phyloP scores from a whole-genome alignment of 306 rosid genomes.

The Gleditsia sinensis region DNA sequence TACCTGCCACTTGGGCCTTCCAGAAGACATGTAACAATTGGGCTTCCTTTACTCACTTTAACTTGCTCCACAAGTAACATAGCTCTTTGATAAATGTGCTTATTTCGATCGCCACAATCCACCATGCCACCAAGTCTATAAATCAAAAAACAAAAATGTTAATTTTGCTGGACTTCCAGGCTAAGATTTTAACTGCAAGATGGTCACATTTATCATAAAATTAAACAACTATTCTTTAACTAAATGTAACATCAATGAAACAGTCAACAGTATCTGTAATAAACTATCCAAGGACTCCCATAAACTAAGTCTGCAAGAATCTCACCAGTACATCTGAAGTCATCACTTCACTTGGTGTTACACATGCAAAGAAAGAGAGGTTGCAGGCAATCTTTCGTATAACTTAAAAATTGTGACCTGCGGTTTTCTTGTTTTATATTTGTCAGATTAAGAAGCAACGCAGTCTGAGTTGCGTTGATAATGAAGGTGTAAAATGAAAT shows the following conservation, averaged over 20 bases:
- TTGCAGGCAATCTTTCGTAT: constrained; percentile 4
- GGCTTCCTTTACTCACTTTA: constrained; percentile 93
- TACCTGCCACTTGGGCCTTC: constrained; percentile 99
- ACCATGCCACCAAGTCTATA: constrained; percentile 86
- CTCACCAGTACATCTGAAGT: constrained; percentile 1
- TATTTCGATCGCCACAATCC: constrained; percentile 85
- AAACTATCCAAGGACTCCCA: constrained; percentile 10
- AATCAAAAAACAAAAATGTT: constrained; percentile 30
- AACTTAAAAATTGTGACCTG: background rate
- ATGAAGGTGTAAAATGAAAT: constrained; percentile 13
- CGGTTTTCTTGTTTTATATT: constrained; percentile 5
- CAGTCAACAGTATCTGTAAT: background rate
- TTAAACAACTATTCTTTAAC: constrained; percentile 24
- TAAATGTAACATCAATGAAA: background rate
- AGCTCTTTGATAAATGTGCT: constrained; percentile 80
- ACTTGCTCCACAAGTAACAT: constrained; percentile 93
- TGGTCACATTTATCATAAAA: constrained; percentile 11
- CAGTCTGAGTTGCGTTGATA: constrained; percentile 12
- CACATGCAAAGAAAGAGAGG: constrained; percentile 9
- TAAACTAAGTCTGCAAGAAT: constrained; percentile 14
- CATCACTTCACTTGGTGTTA: constrained; percentile 24
- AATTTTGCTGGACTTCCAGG: constrained; percentile 26
- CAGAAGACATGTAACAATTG: constrained; percentile 89
- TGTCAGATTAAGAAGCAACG: constrained; percentile 16
- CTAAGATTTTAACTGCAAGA: background rate